Percentiles rank a stretch among this genome's conserved stretches.
Evolutionary conservation across 257 asterid genomes (phyloP).

Genomic region (Datura wrightii): DNA sequence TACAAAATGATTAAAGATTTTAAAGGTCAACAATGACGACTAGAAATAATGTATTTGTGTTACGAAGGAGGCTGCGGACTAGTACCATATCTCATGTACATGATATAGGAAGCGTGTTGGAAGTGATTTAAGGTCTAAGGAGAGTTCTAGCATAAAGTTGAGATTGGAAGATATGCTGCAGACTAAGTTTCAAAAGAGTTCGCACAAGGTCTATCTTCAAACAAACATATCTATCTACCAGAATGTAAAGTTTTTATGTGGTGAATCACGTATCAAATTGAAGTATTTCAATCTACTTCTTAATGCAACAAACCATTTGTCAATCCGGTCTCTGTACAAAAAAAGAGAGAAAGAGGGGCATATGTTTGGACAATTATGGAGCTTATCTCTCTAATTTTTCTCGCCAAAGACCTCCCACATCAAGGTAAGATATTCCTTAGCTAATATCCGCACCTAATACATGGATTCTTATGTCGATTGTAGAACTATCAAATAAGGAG

Average conservation of each 20-base stretch:
- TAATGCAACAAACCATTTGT: background rate
- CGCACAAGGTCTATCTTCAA: background rate
- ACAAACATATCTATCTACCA: background rate
- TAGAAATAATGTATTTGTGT: background rate
- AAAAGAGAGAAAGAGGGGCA: background rate
- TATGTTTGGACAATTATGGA: background rate
- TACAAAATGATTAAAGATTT: background rate
- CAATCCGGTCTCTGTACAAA: background rate
- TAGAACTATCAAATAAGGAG: background rate
- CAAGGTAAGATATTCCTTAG: background rate
- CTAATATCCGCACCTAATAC: background rate
- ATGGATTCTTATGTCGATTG: background rate
- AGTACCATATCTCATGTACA: background rate
- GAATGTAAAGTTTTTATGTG: background rate
- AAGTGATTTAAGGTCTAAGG: conserved; percentile 16
- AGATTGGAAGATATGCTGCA: background rate
- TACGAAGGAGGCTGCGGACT: conserved; percentile 7
- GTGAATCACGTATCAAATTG: too few species aligned
- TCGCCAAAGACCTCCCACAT: background rate
- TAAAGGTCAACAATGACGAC: background rate
- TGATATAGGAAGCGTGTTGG: background rate
- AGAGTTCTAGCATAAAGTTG: conserved; percentile 2
- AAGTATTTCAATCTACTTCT: too few species aligned
- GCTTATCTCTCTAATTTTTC: background rate
- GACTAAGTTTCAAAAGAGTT: background rate